Conservation (phyloP, 1,284 basidiomycete species). For the Melampsora larici-populina region DNA sequence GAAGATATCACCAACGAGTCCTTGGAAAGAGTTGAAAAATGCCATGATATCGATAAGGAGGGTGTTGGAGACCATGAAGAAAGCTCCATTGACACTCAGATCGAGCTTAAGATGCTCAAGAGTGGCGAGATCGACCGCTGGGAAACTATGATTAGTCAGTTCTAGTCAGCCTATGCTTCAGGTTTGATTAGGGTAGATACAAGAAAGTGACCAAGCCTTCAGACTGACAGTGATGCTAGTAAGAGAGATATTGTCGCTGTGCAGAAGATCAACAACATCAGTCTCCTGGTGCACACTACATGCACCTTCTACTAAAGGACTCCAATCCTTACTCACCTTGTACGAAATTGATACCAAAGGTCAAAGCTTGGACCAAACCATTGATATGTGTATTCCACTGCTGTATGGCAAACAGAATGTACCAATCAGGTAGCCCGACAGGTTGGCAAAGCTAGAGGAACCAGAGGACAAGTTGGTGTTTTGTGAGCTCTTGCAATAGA, state of each 20-base stretch:
- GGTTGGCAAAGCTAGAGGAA: conserved; percentile 29
- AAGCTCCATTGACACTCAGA: conserved; percentile 36
- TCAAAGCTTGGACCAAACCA: conserved; percentile 14
- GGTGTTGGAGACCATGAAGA: conserved; percentile 38
- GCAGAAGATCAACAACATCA: neutral
- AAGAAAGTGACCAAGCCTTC: conserved; percentile 8
- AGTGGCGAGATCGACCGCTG: conserved; percentile 13
- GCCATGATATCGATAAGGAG: conserved; percentile 20
- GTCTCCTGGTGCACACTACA: neutral
- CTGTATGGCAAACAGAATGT: conserved; percentile 35
- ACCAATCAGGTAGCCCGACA: conserved; percentile 29
- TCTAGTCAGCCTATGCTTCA: neutral
- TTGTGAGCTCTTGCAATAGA: neutral
- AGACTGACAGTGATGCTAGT: conserved; percentile 20
- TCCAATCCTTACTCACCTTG: conserved; percentile 19
- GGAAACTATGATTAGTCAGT: conserved; percentile 16
- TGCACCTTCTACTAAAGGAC: neutral
- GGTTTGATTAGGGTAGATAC: neutral
- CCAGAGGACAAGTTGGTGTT: neutral
- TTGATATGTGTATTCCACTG: conserved; percentile 41
- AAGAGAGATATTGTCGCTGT: conserved; percentile 3
- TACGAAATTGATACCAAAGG: conserved; percentile 27
- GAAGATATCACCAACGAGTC: conserved; percentile 16
- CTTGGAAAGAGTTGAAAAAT: conserved; percentile 18
- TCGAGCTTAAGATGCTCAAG: conserved; percentile 31